Conservation (phyloP, 805 yeast species). For the Metschnikowia colocasiae region DNA sequence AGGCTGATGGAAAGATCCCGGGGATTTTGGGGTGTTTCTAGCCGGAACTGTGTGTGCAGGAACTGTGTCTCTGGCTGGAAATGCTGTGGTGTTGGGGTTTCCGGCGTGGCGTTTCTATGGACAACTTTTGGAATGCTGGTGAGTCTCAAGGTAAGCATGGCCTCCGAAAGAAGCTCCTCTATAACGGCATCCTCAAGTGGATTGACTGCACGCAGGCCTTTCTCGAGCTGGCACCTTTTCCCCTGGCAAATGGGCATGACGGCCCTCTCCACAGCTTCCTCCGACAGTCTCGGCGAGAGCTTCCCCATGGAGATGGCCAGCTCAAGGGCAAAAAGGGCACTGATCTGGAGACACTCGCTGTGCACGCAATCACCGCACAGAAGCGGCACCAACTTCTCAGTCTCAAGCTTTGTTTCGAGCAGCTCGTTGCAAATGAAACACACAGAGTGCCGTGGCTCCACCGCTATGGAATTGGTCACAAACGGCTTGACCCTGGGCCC, state of each 20-base stretch:
- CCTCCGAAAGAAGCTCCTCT: slow-evolving; percentile 11
- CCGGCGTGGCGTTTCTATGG: not conserved
- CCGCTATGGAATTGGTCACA: slow-evolving; percentile 2
- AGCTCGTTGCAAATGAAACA: slow-evolving; percentile 56
- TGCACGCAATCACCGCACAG: slow-evolving; percentile 56
- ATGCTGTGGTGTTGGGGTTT: not conserved
- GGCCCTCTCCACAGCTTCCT: not conserved
- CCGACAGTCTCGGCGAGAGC: not conserved
- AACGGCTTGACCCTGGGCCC: slow-evolving; percentile 14
- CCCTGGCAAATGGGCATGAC: slow-evolving; percentile 16
- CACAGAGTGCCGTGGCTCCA: slow-evolving; percentile 1
- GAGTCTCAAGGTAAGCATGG: slow-evolving; percentile 14
- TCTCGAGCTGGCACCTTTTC: slow-evolving; percentile 6
- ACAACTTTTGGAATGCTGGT: not conserved
- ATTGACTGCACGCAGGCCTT: not conserved
- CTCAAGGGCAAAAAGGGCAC: slow-evolving; percentile 12
- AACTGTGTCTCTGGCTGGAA: too few relatives aligned
- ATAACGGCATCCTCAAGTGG: slow-evolving; percentile 11
- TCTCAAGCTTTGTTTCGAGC: slow-evolving; percentile 40
- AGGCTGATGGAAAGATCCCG: too few relatives aligned
- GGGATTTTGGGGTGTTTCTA: too few relatives aligned
- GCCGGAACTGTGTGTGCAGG: too few relatives aligned
- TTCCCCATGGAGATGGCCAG: slow-evolving; percentile 1
- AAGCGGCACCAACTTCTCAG: slow-evolving; percentile 46
- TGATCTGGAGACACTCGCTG: slow-evolving; percentile 48